Conservation (phyloP, 2,329 filamentous ascomycete species). For the Cladosporium halotolerans region DNA sequence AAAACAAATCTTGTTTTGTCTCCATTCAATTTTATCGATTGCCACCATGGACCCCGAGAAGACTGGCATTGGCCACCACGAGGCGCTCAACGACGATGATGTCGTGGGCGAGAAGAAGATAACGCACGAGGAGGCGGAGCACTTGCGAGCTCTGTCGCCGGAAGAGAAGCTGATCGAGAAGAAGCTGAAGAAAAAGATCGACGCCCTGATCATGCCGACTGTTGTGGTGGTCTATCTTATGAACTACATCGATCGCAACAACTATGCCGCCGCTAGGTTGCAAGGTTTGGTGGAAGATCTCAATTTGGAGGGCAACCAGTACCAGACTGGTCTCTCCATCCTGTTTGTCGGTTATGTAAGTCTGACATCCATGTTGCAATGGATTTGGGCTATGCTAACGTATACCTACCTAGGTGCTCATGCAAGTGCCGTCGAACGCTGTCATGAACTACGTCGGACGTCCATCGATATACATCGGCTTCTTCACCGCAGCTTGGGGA, state of each 20-base stretch:
- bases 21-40: not conserved
- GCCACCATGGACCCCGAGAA: conserved; percentile 7
- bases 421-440: conserved; percentile 34
- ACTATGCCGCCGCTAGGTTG: conserved; percentile 61
- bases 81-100: conserved; percentile 16
- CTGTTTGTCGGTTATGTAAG: conserved; percentile 42
- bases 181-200: conserved; percentile 63
- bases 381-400: not conserved
- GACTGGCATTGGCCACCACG: conserved; percentile 13
- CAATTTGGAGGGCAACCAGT: conserved; percentile 39
- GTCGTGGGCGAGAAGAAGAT: conserved; percentile 12
- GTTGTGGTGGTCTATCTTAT: conserved; percentile 56
- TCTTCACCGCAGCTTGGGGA: conserved; percentile 32
- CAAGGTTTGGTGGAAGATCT: conserved; percentile 60
- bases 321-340: conserved; percentile 41
- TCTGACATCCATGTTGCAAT: not conserved
- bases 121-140: conserved; percentile 14
- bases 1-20: not conserved
- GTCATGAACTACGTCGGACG: conserved; percentile 31
- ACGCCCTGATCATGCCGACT: conserved; percentile 61
- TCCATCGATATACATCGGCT: conserved; percentile 29
- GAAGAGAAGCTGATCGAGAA: conserved; percentile 41
- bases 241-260: conserved; percentile 39
- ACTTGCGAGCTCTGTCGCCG: conserved; percentile 23
- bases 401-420: conserved; percentile 18